A percentile compares a stretch with the other conserved stretches of the same genome.
Conservation (phyloP, 108 stramenopile species). For the Cylindrotheca closterium region DNA sequence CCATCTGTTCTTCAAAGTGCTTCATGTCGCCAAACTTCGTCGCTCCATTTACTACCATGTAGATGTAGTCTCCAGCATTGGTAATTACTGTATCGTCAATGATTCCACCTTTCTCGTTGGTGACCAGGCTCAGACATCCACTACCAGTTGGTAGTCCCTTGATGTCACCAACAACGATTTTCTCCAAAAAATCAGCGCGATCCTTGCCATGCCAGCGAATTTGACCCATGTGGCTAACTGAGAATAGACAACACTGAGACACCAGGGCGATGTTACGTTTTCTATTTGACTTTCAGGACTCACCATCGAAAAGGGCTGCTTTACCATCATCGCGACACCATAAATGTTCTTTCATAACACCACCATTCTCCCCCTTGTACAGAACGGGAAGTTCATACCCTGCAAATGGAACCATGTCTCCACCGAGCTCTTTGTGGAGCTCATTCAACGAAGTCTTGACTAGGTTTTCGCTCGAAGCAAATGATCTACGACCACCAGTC, state of each 20-base stretch:
- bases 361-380: constrained; percentile 89
- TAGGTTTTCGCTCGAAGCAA: constrained; percentile 31
- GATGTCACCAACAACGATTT: constrained; percentile 92
- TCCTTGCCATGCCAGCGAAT: constrained; percentile 96
- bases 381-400: constrained; percentile 98
- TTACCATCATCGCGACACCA: constrained; percentile 86
- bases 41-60: constrained; percentile 99
- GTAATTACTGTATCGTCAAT: constrained; percentile 98
- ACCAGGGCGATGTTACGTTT: too few species aligned
- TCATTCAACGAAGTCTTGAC: constrained; percentile 89
- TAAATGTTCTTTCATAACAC: constrained; percentile 95
- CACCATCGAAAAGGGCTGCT: constrained; percentile 91
- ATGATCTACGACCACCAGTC: not conserved
- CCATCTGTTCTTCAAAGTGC: constrained; percentile 84
- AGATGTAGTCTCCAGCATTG: constrained; percentile 76
- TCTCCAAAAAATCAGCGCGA: constrained; percentile 86
- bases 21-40: constrained; percentile 96
- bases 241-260: not conserved
- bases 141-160: constrained; percentile 61
- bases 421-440: constrained; percentile 89
- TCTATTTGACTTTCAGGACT: too few species aligned
- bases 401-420: constrained; percentile 98
- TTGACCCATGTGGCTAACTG: constrained; percentile 97
- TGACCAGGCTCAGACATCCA: constrained; percentile 87
- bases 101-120: constrained; percentile 93